Evolutionary conservation across 441 rosid genomes (phyloP), one percentile per base, ranked within the genome.

Genomic region (Pelargonium myrrhifolium): DNA sequence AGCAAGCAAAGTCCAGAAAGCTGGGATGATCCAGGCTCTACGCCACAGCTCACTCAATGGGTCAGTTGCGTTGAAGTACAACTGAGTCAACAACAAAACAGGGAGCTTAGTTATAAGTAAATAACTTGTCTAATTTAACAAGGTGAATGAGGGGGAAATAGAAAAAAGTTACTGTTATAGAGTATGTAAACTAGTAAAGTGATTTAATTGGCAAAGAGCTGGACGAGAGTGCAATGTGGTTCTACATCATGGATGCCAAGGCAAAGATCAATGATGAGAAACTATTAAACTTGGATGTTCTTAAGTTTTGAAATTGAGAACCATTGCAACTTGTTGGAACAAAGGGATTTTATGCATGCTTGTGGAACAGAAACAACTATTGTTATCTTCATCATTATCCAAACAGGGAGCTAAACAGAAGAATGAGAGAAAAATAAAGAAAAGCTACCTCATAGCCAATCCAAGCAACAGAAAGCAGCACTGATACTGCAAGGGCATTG

Each of bases 11-110:
- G 67, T 74, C 85, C 86, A 82, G 80, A 84, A 80, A 65, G 86
- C 88, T 0, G 88, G 82, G 74, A 82, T 84, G 71, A 79, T 73
- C 86, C 85, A 82, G 59, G 84, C 81, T 64, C 71, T 77, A 72
- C 62, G 77, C 86, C 85, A 84, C 68, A 76, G 68, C 74, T 84
- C 88, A 66, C 86, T 78, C 72, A 82, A 76, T 4, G 85, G 82
- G 68, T 84, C 85, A 18, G 79, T 79, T 43, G 88, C 86, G 69
- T 82, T 84, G 31, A 77, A 82, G 71, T 80, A 82, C 65, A 84
- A 65, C 85, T 82, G 79, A 47, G 61, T 68, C 68, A 77, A 51
- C 49, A 71, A 20, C 31, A 56, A 39, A 59, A 49, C 39, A 39
- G 62, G 53, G 63, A 62, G 71, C 66, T 60, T 64, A 42, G 65